Conservation (phyloP, 352 stramenopile species). For the Phytophthora podocarpi region DNA sequence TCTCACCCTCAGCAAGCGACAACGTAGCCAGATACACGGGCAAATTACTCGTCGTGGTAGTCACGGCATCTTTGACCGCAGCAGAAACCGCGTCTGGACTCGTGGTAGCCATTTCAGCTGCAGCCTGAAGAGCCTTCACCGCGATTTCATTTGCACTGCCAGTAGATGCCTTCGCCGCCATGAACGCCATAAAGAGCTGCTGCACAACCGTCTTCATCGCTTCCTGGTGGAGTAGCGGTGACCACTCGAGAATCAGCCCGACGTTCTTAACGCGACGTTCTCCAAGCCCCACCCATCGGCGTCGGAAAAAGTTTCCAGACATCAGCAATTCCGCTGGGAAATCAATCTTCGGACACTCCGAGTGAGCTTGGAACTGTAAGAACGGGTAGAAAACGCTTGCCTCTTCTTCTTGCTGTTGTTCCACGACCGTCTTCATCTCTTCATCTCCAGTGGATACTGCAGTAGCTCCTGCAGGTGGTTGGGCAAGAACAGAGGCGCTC, state of each 20-base stretch:
- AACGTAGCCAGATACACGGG: conserved; percentile 94
- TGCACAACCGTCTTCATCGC: conserved; percentile 72
- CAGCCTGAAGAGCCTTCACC: conserved; percentile 54
- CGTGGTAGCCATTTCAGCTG: conserved; percentile 34
- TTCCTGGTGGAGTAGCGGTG: conserved; percentile 73
- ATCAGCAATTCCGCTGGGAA: conserved; percentile 77
- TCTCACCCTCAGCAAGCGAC: conserved; percentile 97
- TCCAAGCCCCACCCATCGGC: conserved; percentile 86
- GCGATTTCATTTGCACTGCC: conserved; percentile 69
- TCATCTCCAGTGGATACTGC: conserved; percentile 5
- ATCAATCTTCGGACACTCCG: conserved; percentile 70
- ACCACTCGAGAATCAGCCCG: conserved; percentile 89
- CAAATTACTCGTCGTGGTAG: conserved; percentile 34
- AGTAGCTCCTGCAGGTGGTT: conserved; percentile 24
- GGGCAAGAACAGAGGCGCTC: conserved; percentile 52
- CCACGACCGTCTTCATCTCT: conserved; percentile 30
- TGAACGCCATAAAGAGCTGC: conserved; percentile 63
- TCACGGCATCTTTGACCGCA: conserved; percentile 52
- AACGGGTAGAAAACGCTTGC: conserved; percentile 83
- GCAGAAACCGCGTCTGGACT: conserved; percentile 29
- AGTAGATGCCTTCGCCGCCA: conserved; percentile 29
- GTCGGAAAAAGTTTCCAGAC: conserved; percentile 91
- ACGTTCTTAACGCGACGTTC: conserved; percentile 91
- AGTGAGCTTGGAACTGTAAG: conserved; percentile 73
- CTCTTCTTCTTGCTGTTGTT: conserved; percentile 46